Conservation (phyloP, 2,329 filamentous ascomycete species). For the Ophiocordyceps sinensis region DNA sequence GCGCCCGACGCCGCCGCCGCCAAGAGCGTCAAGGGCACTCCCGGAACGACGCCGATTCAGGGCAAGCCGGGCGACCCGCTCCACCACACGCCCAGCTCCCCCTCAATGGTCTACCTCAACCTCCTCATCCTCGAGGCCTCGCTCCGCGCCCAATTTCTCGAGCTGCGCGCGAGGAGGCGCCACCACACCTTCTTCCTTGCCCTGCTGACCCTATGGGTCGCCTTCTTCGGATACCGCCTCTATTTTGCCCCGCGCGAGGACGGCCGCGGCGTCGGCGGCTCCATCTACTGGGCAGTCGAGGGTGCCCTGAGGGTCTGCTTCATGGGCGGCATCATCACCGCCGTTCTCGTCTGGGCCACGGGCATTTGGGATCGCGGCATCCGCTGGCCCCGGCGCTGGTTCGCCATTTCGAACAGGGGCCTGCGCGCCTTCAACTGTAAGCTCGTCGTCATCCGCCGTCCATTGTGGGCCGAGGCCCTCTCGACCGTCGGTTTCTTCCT, state of each 20-base stretch:
- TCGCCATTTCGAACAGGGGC: slow-evolving; percentile 77
- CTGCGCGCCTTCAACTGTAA: slow-evolving; percentile 91
- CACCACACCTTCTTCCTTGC: slow-evolving; percentile 89
- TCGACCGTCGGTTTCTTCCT: slow-evolving; percentile 64
- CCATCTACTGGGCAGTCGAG: slow-evolving; percentile 92
- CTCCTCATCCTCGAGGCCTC: slow-evolving; percentile 93
- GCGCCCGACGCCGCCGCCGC: slow-evolving; percentile 44
- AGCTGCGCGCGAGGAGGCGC: slow-evolving; percentile 71
- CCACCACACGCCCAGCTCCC: slow-evolving; percentile 71
- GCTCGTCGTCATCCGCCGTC: slow-evolving; percentile 72
- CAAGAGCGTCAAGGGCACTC: slow-evolving; percentile 24
- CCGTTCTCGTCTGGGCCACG: slow-evolving; percentile 78
- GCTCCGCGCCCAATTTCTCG: slow-evolving; percentile 82
- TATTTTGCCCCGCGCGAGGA: slow-evolving; percentile 96
- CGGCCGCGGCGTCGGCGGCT: slow-evolving; percentile 78
- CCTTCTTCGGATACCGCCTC: slow-evolving; percentile 75
- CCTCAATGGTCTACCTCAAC: slow-evolving; percentile 95
- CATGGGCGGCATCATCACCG: slow-evolving; percentile 79
- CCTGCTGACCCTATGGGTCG: slow-evolving; percentile 65
- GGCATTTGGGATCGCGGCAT: slow-evolving; percentile 95
- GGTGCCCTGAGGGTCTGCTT: slow-evolving; percentile 82
- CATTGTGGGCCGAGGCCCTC: slow-evolving; percentile 66
- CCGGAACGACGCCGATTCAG: slow-evolving; percentile 27
- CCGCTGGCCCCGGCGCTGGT: slow-evolving; percentile 85
- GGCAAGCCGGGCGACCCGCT: slow-evolving; percentile 52